A percentile compares a stretch with the other conserved stretches of the same genome.
Evolutionary conservation across 345 rosid species (phyloP).

Genomic region (Salix suchowensis): DNA sequence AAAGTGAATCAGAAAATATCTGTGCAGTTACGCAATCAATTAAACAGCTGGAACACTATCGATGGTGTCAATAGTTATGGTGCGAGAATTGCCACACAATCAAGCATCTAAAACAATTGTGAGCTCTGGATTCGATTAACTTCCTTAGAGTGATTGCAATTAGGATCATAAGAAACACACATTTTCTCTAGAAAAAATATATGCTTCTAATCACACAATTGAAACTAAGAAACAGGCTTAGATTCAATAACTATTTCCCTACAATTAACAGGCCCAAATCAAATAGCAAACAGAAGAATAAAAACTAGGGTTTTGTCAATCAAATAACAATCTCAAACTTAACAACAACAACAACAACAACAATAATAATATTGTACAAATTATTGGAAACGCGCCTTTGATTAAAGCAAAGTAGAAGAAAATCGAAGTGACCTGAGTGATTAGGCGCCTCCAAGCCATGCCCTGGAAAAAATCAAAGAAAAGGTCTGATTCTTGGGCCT

Average conservation of each 20-base stretch:
- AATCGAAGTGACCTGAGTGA: conserved; percentile 53
- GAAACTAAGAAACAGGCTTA: neutral
- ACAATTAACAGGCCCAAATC: neutral
- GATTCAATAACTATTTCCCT: neutral
- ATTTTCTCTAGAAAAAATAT: neutral
- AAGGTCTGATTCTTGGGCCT: conserved; percentile 12
- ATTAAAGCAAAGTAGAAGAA: neutral
- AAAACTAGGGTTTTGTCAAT: neutral
- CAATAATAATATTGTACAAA: neutral
- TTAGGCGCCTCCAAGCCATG: conserved; percentile 92
- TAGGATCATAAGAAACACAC: neutral
- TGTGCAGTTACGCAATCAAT: neutral
- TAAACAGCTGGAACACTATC: neutral
- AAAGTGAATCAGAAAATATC: neutral
- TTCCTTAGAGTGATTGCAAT: neutral
- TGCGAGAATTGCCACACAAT: neutral
- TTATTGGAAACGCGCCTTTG: neutral
- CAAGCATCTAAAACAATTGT: neutral
- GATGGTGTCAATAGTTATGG: neutral
- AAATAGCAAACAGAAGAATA: neutral
- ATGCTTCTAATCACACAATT: neutral
- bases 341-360: neutral
- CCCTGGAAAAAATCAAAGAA: conserved; percentile 9
- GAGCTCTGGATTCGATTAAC: neutral
- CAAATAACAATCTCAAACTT: neutral